Percentiles rank a stretch among this genome's conserved stretches.
phyloP scores from a whole-genome alignment of 495 filamentous ascomycete species.

The Penicillium turbatum region DNA sequence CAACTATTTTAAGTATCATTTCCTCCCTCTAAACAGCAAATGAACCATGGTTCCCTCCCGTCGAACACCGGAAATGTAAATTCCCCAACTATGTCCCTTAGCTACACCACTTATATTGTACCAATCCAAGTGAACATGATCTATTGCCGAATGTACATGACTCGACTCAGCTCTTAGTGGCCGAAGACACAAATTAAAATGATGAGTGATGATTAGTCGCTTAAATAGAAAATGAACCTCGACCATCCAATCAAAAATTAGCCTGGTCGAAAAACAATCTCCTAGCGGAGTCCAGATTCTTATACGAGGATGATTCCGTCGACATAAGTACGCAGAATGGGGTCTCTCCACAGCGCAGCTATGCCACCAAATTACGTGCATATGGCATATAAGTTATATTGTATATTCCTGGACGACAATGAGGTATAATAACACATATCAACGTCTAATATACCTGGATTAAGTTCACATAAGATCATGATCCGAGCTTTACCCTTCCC shows the following conservation, averaged over 20 bases:
- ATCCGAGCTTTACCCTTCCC: conserved; percentile 4
- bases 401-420: too few species aligned
- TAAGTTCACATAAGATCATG: conserved; percentile 8
- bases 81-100: too few species aligned
- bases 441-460: too few species aligned
- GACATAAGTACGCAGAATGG: too few species aligned
- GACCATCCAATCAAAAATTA: neutral
- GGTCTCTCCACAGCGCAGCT: too few species aligned
- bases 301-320: neutral
- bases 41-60: neutral
- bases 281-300: too few species aligned
- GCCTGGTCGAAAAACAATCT: neutral
- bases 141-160: neutral
- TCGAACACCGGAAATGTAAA: too few species aligned
- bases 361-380: too few species aligned
- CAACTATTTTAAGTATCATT: neutral
- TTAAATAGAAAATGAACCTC: neutral
- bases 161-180: neutral
- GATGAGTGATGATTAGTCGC: neutral
- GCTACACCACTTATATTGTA: too few species aligned
- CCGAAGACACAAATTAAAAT: neutral
- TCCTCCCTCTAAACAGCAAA: neutral
- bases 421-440: too few species aligned
- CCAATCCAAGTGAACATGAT: too few species aligned
- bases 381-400: too few species aligned